A percentile compares a stretch with the other conserved stretches of the same genome.
Conservation (phyloP, 768 basidiomycete species). For the Paxillus ammoniavirescens region DNA sequence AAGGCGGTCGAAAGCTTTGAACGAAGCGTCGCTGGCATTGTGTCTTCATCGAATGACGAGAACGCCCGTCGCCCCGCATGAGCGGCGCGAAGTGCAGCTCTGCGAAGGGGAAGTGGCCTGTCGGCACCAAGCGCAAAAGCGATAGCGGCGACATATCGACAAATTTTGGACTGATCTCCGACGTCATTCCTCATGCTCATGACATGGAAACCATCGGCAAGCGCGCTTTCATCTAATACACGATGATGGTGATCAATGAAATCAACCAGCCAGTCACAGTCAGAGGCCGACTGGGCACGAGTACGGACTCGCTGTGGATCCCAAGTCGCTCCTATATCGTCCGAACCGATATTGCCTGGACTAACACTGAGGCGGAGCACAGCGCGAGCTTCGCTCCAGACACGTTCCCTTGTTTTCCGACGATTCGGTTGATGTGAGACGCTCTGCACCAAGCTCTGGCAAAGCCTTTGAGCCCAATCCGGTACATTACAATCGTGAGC, state of each 20-base stretch:
- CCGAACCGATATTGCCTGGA: neutral
- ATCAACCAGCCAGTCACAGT: constrained; percentile 5
- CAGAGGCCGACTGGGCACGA: neutral
- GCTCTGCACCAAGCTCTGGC: constrained; percentile 1
- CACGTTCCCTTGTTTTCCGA: neutral
- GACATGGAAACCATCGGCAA: constrained; percentile 7
- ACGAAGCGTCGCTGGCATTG: neutral
- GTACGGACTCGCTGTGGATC: neutral
- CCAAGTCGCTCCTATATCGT: neutral
- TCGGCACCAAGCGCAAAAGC: neutral
- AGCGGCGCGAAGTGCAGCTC: constrained; percentile 3
- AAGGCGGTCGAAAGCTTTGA: neutral
- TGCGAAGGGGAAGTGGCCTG: constrained; percentile 1
- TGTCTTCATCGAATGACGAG: neutral
- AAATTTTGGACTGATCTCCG: neutral
- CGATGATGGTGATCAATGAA: constrained; percentile 4
- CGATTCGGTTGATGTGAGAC: neutral
- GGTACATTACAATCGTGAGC: neutral
- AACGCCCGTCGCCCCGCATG: constrained; percentile 3
- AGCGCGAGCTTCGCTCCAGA: constrained; percentile 2
- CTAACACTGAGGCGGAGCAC: constrained; percentile 5
- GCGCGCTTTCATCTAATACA: neutral
- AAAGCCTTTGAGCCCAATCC: constrained; percentile 1
- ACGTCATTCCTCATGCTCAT: constrained; percentile 3
- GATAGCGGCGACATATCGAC: neutral